phyloP scores from a whole-genome alignment of 2,329 filamentous ascomycete genomes.

The Alternaria solani region DNA sequence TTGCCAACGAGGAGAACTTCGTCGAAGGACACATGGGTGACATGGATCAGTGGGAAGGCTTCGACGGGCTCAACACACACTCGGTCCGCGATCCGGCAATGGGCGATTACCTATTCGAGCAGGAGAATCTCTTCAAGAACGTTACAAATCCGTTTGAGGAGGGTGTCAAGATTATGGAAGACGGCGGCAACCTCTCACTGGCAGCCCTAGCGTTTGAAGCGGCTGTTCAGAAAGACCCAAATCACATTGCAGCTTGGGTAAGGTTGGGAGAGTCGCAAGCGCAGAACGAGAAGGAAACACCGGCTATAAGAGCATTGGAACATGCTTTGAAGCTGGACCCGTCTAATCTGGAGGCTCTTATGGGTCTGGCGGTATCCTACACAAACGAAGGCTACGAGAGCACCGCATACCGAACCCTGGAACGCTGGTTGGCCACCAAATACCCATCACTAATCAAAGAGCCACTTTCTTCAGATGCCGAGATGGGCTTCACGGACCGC shows the following conservation, averaged over 20 bases:
- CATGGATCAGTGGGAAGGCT: constrained; percentile 80
- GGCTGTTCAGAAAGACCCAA: constrained; percentile 86
- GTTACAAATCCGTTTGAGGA: constrained; percentile 88
- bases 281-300: constrained; percentile 98
- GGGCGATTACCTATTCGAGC: constrained; percentile 93
- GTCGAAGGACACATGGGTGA: constrained; percentile 73
- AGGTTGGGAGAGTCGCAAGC: constrained; percentile 91
- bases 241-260: constrained; percentile 92
- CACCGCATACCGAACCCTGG: constrained; percentile 92
- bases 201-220: constrained; percentile 96
- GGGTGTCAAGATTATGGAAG: constrained; percentile 89
- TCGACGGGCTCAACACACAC: constrained; percentile 75
- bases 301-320: constrained; percentile 92
- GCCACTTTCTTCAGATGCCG: constrained; percentile 76
- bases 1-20: constrained; percentile 71
- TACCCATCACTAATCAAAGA: constrained; percentile 83
- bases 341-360: constrained; percentile 85
- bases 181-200: constrained; percentile 91
- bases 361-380: constrained; percentile 95
- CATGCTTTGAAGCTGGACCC: constrained; percentile 89
- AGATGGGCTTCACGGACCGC: constrained; percentile 93
- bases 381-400: constrained; percentile 99
- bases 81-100: constrained; percentile 75
- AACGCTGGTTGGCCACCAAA: constrained; percentile 95
- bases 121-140: constrained; percentile 87